These are phyloP conservation scores for Rhodotorula graminis DNA, from an alignment of 768 basidiomycete genomes.

Conservation along the genomic window DNA sequence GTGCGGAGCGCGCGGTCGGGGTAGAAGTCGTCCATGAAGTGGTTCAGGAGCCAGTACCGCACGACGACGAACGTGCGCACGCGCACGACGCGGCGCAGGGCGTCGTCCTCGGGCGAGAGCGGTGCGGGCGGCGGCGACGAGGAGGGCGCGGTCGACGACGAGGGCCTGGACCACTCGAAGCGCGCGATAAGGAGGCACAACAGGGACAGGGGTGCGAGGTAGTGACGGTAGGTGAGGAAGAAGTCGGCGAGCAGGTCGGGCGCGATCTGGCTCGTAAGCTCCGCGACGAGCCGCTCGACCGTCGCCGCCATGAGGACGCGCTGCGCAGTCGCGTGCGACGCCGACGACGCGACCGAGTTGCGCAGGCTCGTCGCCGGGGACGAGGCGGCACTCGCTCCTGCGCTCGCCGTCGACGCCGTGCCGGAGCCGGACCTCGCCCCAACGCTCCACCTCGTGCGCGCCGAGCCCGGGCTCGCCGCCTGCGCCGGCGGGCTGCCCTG, in stretches of 20 bases:
- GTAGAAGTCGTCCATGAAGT: conserved; percentile 80
- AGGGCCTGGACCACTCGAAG: conserved; percentile 78
- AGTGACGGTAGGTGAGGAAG: conserved; percentile 86
- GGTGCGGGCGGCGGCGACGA: not conserved
- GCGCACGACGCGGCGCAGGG: conserved; percentile 68
- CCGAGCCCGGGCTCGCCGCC: not conserved
- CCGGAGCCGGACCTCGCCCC: not conserved
- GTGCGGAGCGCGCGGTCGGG: conserved; percentile 68
- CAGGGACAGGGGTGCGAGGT: conserved; percentile 71
- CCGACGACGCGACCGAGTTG: conserved; percentile 19
- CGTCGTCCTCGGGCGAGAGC: conserved; percentile 55
- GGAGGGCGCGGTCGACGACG: not conserved
- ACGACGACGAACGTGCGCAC: conserved; percentile 86
- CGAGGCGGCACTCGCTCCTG: not conserved
- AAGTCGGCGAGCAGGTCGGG: conserved; percentile 84
- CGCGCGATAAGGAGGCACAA: conserved; percentile 75
- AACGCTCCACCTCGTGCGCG: not conserved
- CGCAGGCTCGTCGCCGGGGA: conserved; percentile 29
- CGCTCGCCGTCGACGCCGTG: too few species aligned
- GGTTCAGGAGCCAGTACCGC: conserved; percentile 83
- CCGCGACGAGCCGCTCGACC: conserved; percentile 88
- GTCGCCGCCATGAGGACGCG: conserved; percentile 70
- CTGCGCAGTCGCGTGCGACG: not conserved
- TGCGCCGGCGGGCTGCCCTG: not conserved
- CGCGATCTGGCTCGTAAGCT: conserved; percentile 77